Percentiles rank a stretch among this genome's conserved stretches.
phyloP scores from a whole-genome alignment of 805 yeast species.

The Kazachstania martiniae region DNA sequence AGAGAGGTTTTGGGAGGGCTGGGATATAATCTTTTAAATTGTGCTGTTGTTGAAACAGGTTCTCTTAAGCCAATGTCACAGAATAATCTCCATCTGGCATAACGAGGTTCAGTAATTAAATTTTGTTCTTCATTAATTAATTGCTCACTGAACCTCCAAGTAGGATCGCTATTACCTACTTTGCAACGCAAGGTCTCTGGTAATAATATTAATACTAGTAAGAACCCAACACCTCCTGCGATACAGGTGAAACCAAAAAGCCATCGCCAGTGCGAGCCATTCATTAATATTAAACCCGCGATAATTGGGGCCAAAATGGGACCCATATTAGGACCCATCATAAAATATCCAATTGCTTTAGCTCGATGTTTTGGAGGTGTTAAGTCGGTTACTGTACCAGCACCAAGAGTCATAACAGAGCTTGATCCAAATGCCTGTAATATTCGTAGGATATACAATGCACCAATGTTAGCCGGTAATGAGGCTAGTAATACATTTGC shows the following conservation, averaged over 20 bases:
- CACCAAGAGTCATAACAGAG: slow-evolving; percentile 83
- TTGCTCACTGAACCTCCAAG: slow-evolving; percentile 13
- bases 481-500: slow-evolving; percentile 58
- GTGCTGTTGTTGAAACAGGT: slow-evolving; percentile 15
- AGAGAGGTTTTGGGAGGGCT: slow-evolving; percentile 38
- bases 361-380: slow-evolving; percentile 61
- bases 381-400: slow-evolving; percentile 79
- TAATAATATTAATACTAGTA: slow-evolving; percentile 42
- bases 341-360: slow-evolving; percentile 70
- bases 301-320: slow-evolving; percentile 78
- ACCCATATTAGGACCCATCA: slow-evolving; percentile 79
- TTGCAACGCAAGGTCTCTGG: slow-evolving; percentile 74
- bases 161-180: slow-evolving; percentile 42
- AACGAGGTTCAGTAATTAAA: background rate
- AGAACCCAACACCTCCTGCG: slow-evolving; percentile 43
- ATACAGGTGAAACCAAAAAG: slow-evolving; percentile 69
- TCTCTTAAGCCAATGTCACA: slow-evolving; percentile 19
- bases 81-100: slow-evolving; percentile 9
- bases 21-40: slow-evolving; percentile 27
- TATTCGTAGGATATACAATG: slow-evolving; percentile 52
- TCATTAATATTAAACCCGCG: slow-evolving; percentile 65
- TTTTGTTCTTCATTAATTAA: background rate
- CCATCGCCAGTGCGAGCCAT: slow-evolving; percentile 76
- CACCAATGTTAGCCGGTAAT: slow-evolving; percentile 53
- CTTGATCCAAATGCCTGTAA: slow-evolving; percentile 81